Percentiles rank a stretch among this genome's conserved stretches.
Evolutionary conservation across 2,329 filamentous ascomycete genomes (phyloP).

Genomic region (Orbilia blumenaviensis): DNA sequence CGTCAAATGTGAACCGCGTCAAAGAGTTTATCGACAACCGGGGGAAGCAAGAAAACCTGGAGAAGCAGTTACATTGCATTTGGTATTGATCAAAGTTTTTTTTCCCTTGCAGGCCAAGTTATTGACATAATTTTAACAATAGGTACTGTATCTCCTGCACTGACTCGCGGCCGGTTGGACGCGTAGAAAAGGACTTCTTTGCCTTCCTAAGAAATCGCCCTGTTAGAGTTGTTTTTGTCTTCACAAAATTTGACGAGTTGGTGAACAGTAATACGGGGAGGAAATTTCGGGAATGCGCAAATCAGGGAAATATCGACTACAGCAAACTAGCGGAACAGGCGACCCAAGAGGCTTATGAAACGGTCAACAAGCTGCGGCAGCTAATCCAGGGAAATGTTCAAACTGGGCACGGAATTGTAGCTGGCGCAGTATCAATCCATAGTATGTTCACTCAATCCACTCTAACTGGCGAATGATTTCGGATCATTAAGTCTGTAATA

Average conservation of each 20-base stretch:
- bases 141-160: background rate
- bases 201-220: background rate
- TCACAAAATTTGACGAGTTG: background rate
- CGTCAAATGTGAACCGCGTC: background rate
- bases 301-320: background rate
- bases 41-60: background rate
- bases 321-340: background rate
- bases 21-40: background rate
- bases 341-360: background rate
- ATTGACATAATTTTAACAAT: background rate
- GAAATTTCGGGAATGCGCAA: background rate
- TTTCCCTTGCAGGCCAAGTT: background rate
- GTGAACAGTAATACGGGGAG: background rate
- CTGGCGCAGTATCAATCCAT: background rate
- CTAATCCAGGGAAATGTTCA: background rate
- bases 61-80: slow-evolving; percentile 1
- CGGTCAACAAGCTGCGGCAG: background rate
- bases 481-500: background rate
- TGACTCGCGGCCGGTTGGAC: background rate
- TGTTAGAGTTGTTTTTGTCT: background rate
- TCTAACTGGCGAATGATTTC: background rate
- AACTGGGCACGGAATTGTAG: background rate
- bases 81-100: background rate
- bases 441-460: background rate
- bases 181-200: background rate